Evolutionary conservation across 768 basidiomycete species (phyloP).

Genomic region (Termitomyces sp.): DNA sequence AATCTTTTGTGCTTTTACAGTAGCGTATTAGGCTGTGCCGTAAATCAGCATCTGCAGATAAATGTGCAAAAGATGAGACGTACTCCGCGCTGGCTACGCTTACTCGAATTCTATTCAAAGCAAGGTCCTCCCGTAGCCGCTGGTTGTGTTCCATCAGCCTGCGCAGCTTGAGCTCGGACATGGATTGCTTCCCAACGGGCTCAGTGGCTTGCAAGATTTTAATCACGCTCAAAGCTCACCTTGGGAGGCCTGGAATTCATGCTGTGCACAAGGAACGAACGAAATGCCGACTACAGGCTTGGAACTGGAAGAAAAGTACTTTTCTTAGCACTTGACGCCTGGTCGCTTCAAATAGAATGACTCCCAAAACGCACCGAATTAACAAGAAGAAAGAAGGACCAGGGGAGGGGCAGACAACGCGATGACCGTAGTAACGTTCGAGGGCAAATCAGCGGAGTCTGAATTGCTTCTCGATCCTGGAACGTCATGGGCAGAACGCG

Average conservation of each 20-base stretch:
- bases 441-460: conserved; percentile 35
- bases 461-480: conserved; percentile 21
- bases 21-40: conserved; percentile 77
- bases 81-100: conserved; percentile 89
- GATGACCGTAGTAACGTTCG: conserved; percentile 8
- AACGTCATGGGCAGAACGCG: conserved; percentile 10
- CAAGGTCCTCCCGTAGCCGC: conserved; percentile 83
- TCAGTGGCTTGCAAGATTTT: not conserved
- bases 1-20: conserved; percentile 91
- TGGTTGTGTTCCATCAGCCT: conserved; percentile 92
- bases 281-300: conserved; percentile 14
- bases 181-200: conserved; percentile 58
- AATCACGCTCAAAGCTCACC: conserved; percentile 25
- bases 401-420: conserved; percentile 4
- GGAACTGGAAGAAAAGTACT: not conserved
- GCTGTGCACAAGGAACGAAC: conserved; percentile 18
- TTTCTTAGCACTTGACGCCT: not conserved
- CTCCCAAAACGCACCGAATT: conserved; percentile 6
- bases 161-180: conserved; percentile 96
- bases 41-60: conserved; percentile 1
- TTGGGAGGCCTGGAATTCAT: conserved; percentile 79
- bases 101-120: conserved; percentile 82
- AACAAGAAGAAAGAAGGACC: conserved; percentile 10
- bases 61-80: conserved; percentile 19
- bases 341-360: not conserved